phyloP scores from a whole-genome alignment of 129 eudicot genomes.

The Gnaphalium uliginosum region DNA sequence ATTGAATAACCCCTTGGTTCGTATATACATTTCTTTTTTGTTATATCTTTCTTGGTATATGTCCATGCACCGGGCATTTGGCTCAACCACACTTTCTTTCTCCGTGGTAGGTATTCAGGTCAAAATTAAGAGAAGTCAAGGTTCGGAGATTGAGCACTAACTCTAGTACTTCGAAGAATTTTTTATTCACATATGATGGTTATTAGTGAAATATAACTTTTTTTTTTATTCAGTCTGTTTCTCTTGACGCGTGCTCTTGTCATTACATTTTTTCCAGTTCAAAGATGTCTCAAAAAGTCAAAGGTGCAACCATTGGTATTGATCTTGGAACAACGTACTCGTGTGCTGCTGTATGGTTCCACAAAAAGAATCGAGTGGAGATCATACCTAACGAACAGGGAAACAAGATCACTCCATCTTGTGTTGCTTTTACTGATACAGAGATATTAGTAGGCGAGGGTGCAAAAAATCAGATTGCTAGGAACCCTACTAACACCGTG shows the following conservation, averaged over 20 bases:
- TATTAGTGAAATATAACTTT: no score
- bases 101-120: no score
- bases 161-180: no score
- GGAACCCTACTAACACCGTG: constrained; percentile 3
- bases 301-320: constrained; percentile 7
- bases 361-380: neutral
- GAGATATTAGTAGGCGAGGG: neutral
- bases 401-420: constrained; percentile 10
- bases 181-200: no score
- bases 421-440: neutral
- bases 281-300: neutral
- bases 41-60: no score
- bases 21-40: no score
- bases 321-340: constrained; percentile 15
- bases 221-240: neutral
- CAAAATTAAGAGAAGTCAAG: no score
- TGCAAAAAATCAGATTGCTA: constrained; percentile 2
- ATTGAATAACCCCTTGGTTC: no score
- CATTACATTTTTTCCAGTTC: neutral
- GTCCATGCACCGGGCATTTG: no score
- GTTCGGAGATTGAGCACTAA: no score
- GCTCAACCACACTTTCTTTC: no score
- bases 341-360: constrained; percentile 2
- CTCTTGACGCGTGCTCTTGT: neutral
- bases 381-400: constrained; percentile 6